A percentile compares a stretch with the other conserved stretches of the same genome.
Evolutionary conservation across 345 rosid species (phyloP).

Genomic region (Abelmoschus esculentus): DNA sequence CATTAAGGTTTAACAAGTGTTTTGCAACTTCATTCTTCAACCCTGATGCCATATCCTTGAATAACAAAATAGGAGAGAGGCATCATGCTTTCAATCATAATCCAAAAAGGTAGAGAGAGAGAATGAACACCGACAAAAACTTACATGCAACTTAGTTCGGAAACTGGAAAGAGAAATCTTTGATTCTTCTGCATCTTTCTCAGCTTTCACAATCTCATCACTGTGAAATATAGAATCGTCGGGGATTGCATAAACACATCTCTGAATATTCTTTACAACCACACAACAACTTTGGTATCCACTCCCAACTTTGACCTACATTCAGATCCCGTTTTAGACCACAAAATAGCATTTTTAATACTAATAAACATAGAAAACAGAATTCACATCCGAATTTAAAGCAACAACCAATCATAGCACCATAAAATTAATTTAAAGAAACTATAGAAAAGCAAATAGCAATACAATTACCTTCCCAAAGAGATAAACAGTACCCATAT

Average conservation of each 20-base stretch:
- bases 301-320: slow-evolving; percentile 76
- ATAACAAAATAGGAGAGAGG: slow-evolving; percentile 14
- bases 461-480: slow-evolving; percentile 75
- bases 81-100: background rate
- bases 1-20: slow-evolving; percentile 58
- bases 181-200: slow-evolving; percentile 67
- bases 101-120: slow-evolving; percentile 1
- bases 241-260: slow-evolving; percentile 90
- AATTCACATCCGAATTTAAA: background rate
- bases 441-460: slow-evolving; percentile 1
- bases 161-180: slow-evolving; percentile 46
- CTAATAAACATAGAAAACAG: background rate
- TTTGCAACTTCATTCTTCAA: slow-evolving; percentile 69
- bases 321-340: slow-evolving; percentile 8
- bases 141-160: slow-evolving; percentile 67
- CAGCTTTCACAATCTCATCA: slow-evolving; percentile 54
- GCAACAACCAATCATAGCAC: background rate
- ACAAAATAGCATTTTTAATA: background rate
- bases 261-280: slow-evolving; percentile 71
- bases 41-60: slow-evolving; percentile 60
- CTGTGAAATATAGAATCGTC: slow-evolving; percentile 45
- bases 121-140: slow-evolving; percentile 10
- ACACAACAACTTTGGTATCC: slow-evolving; percentile 77
- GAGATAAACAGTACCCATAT: slow-evolving; percentile 70
- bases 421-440: background rate